Evolutionary conservation across 139 green algal genomes (phyloP).

Genomic region (Zygnema circumcarinatum): DNA sequence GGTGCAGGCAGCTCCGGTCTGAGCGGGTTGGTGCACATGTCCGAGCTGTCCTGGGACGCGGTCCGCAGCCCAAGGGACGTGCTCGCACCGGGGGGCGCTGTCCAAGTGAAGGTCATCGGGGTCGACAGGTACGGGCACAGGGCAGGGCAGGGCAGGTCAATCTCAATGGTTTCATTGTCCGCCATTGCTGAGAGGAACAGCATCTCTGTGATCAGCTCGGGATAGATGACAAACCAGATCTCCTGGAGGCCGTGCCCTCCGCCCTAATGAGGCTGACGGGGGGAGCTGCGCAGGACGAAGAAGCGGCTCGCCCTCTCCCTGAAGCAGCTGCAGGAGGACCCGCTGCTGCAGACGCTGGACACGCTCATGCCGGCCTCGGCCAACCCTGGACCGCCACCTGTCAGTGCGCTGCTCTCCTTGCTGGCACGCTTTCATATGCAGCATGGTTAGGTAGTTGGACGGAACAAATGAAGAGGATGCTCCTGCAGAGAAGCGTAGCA

Average conservation of each 20-base stretch:
- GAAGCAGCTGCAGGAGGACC: slow-evolving; percentile 63
- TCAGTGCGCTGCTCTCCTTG: not conserved
- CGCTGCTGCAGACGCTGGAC: slow-evolving; percentile 67
- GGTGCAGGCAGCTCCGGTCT: slow-evolving; percentile 12
- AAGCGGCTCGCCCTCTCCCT: slow-evolving; percentile 57
- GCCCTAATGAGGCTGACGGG: too few species aligned
- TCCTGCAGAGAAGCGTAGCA: too few species aligned
- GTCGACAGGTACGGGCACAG: slow-evolving; percentile 41
- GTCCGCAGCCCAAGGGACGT: slow-evolving; percentile 46
- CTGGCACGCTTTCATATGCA: too few species aligned
- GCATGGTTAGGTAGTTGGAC: too few species aligned
- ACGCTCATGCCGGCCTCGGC: slow-evolving; percentile 63
- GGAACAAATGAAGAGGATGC: too few species aligned
- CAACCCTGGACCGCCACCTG: not conserved
- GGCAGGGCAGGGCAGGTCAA: too few species aligned
- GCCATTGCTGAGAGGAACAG: too few species aligned
- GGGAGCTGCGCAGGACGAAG: slow-evolving; percentile 4
- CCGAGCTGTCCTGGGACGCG: slow-evolving; percentile 58
- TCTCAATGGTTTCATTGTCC: too few species aligned
- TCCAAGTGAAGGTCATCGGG: slow-evolving; percentile 56
- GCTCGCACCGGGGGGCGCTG: slow-evolving; percentile 11
- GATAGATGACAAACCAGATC: too few species aligned
- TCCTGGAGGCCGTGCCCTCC: too few species aligned
- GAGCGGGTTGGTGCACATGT: slow-evolving; percentile 57
- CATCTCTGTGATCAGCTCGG: too few species aligned